Base-by-base conservation (phyloP, 345 rosid genomes). In the Barbarea vulgaris region DNA sequence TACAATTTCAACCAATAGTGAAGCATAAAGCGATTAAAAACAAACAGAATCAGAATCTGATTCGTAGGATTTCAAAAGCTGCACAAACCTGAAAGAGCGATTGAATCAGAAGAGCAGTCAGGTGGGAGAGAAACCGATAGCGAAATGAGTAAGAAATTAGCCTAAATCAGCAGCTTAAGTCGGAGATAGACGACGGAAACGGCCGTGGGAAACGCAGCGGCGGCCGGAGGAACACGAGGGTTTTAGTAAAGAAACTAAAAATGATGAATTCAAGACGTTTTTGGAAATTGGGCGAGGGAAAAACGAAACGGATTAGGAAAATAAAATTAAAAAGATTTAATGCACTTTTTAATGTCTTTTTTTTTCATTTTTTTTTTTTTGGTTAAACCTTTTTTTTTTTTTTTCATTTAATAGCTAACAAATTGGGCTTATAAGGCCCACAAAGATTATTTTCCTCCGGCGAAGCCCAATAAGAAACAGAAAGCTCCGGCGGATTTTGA, bases 141-240 rank as follows among this genome's bases (percentile, higher is more conserved):
- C 6, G 10, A n/a, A 6, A 59, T 7, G 30, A 60, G 9, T 33
- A 15, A 52, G 30, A 31, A 19, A 2, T 18, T 31, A 14, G 9
- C 5, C 53, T 14, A 7, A 25, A 51, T 9, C 15, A 13, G 21
- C 33, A 15, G 12, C 6, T 33, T 17, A 7, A 8, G 54, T 9
- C 47, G 67, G 72, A 28, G 63, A 59, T 9, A 3, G 28, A 37
- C 70, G 51, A 52, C 76, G 66, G 57, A 0, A 51, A 22, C n/a
- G 36, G 68, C 37, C n/a, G 8, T n/a, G 53, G 28, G 9, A 42
- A 42, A 62, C 13, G 48, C 57, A 13, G 50, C 41, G 73, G 77
- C 81, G 68, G 81, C 65, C 66, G 81, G 81, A 71, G 73, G 9
- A 72, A 24, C 63, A 63, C 72, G n/a, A 77, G 81, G 81, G 81